Conservation (phyloP, 1,284 basidiomycete genomes). For the Xanthoconium separans region DNA sequence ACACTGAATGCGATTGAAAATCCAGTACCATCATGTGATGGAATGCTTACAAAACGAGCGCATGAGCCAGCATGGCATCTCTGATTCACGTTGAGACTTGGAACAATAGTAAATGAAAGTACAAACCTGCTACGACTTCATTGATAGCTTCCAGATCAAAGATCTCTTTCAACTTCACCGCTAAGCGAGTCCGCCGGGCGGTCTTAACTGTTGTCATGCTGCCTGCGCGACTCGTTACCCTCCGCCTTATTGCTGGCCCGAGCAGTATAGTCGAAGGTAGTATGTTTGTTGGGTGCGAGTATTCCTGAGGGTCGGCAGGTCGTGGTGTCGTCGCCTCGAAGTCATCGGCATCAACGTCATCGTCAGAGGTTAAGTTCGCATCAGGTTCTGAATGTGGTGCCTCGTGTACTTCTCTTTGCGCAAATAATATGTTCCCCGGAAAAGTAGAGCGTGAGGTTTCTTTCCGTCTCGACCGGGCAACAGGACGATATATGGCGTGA, state of each 20-base stretch:
- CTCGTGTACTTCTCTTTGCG: slow-evolving; percentile 10
- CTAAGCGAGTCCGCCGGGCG: slow-evolving; percentile 71
- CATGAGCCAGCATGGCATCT: slow-evolving; percentile 88
- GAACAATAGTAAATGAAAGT: slow-evolving; percentile 2
- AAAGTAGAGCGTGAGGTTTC: slow-evolving; percentile 33
- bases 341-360: slow-evolving; percentile 60
- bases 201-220: slow-evolving; percentile 71
- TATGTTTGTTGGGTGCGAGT: slow-evolving; percentile 11
- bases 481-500: slow-evolving; percentile 80
- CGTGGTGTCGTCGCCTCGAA: slow-evolving; percentile 51
- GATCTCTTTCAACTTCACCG: slow-evolving; percentile 82
- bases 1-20: slow-evolving; percentile 49
- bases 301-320: slow-evolving; percentile 31
- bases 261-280: slow-evolving; percentile 17
- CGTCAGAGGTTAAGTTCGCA: slow-evolving; percentile 33
- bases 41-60: slow-evolving; percentile 72
- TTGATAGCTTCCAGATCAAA: slow-evolving; percentile 78
- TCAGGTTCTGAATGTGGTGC: slow-evolving; percentile 31
- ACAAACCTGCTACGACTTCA: slow-evolving; percentile 79
- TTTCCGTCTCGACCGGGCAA: slow-evolving; percentile 60
- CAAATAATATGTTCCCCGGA: slow-evolving; percentile 28
- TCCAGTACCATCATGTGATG: background rate
- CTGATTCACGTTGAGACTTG: slow-evolving; percentile 38
- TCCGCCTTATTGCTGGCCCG: slow-evolving; percentile 25
- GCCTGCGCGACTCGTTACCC: slow-evolving; percentile 43